Conservation (phyloP, 441 rosid genomes). For the Erodium trifolium region DNA sequence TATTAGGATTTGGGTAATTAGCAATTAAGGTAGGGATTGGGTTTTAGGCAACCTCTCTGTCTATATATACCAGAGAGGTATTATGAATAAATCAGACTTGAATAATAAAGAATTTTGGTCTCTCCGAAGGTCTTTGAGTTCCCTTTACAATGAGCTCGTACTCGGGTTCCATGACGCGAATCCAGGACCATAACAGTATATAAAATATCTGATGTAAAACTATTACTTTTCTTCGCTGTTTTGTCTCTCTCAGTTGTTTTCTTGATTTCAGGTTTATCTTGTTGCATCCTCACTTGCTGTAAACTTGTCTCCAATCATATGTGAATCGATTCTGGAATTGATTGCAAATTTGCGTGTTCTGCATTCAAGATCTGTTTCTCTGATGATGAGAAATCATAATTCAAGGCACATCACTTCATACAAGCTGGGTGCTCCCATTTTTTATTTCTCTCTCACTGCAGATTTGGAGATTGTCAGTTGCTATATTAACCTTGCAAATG, state of each 20-base stretch:
- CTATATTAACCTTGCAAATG: slow-evolving; percentile 59
- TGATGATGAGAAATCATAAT: slow-evolving; percentile 19
- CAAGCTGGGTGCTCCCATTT: slow-evolving; percentile 30
- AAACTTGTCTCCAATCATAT: slow-evolving; percentile 53
- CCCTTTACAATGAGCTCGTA: no score
- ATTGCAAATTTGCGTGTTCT: slow-evolving; percentile 39
- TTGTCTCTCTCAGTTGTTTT: slow-evolving; percentile 1
- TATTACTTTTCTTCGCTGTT: not conserved
- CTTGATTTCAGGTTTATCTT: slow-evolving; percentile 54
- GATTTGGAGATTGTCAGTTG: slow-evolving; percentile 42
- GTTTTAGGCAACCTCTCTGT: no score
- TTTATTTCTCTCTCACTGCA: slow-evolving; percentile 47
- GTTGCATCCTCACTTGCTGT: slow-evolving; percentile 34
- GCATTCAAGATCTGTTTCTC: slow-evolving; percentile 33
- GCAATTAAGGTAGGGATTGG: no score
- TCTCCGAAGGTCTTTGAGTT: no score
- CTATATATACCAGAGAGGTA: no score
- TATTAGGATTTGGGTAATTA: no score
- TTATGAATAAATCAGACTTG: no score
- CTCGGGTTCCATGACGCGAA: no score
- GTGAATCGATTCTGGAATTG: slow-evolving; percentile 43
- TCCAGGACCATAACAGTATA: no score
- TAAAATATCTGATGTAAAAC: not conserved
- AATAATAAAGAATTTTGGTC: no score
- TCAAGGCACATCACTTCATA: slow-evolving; percentile 20